These are phyloP conservation scores for Steccherinum ochraceum DNA, from an alignment of 768 basidiomycete genomes.

Conservation along the genomic window DNA sequence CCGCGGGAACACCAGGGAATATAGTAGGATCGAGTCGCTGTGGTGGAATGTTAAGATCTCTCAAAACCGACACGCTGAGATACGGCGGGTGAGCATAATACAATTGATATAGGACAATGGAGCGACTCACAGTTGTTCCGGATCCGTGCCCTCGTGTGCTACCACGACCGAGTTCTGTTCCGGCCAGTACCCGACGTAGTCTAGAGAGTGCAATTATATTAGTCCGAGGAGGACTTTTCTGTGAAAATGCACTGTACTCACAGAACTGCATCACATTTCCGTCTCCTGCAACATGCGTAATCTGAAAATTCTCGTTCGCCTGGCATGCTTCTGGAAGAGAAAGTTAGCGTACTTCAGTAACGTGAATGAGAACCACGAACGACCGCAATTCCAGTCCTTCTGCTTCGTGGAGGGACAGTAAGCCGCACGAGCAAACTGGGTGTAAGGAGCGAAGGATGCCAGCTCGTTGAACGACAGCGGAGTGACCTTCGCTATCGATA, in stretches of 20 bases:
- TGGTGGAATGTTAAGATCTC: slow-evolving; percentile 38
- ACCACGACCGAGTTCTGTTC: slow-evolving; percentile 46
- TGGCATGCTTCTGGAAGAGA: slow-evolving; percentile 33
- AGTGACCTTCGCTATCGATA: slow-evolving; percentile 18
- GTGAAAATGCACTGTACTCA: slow-evolving; percentile 17
- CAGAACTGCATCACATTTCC: slow-evolving; percentile 42
- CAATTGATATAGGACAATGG: too few relatives aligned
- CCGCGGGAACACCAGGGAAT: slow-evolving; percentile 47
- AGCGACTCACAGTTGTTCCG: slow-evolving; percentile 40
- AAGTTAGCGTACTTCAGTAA: too few relatives aligned
- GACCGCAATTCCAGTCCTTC: slow-evolving; percentile 39
- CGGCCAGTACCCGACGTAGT: slow-evolving; percentile 55
- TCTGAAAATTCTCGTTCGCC: slow-evolving; percentile 33
- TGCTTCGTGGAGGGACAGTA: slow-evolving; percentile 39
- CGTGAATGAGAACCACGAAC: slow-evolving; percentile 24
- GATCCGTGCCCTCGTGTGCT: slow-evolving; percentile 57
- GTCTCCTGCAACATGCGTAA: slow-evolving; percentile 41
- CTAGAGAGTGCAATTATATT: slow-evolving; percentile 19
- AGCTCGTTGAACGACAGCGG: slow-evolving; percentile 26
- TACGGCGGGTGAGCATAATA: too few relatives aligned
- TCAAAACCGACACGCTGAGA: slow-evolving; percentile 42
- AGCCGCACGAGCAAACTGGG: slow-evolving; percentile 49
- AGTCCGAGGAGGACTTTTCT: neutral
- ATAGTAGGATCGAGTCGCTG: slow-evolving; percentile 35
- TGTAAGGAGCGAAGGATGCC: slow-evolving; percentile 36